phyloP scores from a whole-genome alignment of 2,329 filamentous ascomycete genomes.

The Magnaporthales sp. region DNA sequence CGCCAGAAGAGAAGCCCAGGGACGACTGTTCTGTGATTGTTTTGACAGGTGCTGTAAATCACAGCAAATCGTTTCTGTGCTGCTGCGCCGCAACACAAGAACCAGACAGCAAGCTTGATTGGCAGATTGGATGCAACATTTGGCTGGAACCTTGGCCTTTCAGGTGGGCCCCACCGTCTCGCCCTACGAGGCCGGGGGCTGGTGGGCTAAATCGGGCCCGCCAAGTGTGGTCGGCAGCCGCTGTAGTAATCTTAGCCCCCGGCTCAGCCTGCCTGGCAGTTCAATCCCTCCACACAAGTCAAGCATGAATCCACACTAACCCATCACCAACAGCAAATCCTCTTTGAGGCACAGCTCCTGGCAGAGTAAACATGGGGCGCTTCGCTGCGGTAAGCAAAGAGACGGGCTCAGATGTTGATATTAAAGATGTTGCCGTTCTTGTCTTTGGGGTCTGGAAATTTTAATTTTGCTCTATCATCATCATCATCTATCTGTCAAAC shows the following conservation, averaged over 20 bases:
- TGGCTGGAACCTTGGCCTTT: not conserved
- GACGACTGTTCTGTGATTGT: not conserved
- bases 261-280: not conserved
- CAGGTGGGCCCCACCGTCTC: not conserved
- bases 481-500: not conserved
- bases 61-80: not conserved
- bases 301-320: not conserved
- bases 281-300: not conserved
- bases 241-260: conserved; percentile 1
- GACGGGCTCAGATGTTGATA: not conserved
- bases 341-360: not conserved
- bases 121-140: too few species aligned
- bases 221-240: not conserved
- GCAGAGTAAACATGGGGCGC: not conserved
- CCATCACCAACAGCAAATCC: not conserved
- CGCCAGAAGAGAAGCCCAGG: not conserved
- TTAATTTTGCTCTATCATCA: not conserved
- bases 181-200: not conserved
- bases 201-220: not conserved
- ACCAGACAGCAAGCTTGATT: not conserved
- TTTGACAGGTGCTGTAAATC: not conserved
- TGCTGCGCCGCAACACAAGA: not conserved
- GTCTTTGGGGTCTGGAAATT: not conserved
- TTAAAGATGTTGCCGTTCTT: not conserved
- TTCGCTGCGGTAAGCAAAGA: not conserved